Base-by-base conservation (phyloP, 805 yeast species). In the Myxozyma kluyveri region DNA sequence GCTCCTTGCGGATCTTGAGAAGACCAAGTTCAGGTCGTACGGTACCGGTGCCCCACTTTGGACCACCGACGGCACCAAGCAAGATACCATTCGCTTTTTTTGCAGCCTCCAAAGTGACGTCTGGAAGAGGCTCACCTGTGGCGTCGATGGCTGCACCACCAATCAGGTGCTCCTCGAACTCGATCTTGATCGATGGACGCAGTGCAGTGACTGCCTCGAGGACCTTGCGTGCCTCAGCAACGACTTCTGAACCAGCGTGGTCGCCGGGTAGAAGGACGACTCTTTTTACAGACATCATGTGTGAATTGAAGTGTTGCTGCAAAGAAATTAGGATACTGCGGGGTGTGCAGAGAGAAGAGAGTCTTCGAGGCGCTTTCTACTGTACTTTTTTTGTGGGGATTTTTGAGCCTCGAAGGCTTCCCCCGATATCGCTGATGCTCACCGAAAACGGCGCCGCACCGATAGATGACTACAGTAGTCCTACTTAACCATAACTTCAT, bases 141-240 rank as follows among this genome's bases (percentile, higher is more conserved):
- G 96, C 96, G 69, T 93, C 99, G 65, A 93, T 91, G 42, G 98
- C 95, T 46, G 98, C 97, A 65, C 99, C 99, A 59, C 99, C 99
- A 63, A 93, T 91, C 64, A 91, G 77, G 66, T 90, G 96, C 57
- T 85, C 72, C 65, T 85, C 77, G 69, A 88, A 88, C 47, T 85
- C 80, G 67, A 93, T 90, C 65, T 82, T 72, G 29, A 58, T 49
- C 14, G 64, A 67, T 39, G 83, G 78, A 43, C 76, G 75, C 40
- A 69, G 81, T 54, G 75, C 76, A 61, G 81, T 80, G 61, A 91
- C 86, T 49, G 96, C 88, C 53, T 82, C 75, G 56, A 93, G 77
- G 29, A 93, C 96, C 69, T 91, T 91, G 64, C 90, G 82, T 44
- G 99, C 97, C 75, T 90, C 97, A 23, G 75, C 82, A 50, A 86